Percentiles rank a stretch among this genome's conserved stretches.
Conservation (phyloP, 768 basidiomycete species). For the Russula abietina region DNA sequence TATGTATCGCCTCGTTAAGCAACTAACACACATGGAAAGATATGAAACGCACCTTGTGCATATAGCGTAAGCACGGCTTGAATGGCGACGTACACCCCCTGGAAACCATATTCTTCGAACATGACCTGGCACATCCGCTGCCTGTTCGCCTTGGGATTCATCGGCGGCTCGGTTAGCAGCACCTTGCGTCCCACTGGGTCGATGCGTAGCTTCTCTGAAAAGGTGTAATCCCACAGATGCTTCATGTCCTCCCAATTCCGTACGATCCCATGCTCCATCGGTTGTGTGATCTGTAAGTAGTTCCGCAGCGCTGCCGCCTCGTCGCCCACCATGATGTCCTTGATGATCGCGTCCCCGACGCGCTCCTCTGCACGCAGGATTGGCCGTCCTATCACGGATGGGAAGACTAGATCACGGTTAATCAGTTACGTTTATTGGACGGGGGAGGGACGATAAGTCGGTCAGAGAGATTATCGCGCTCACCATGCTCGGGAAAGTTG, state of each 20-base stretch:
- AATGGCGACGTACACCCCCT: slow-evolving; percentile 94
- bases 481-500: slow-evolving; percentile 60
- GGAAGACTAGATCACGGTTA: slow-evolving; percentile 61
- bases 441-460: neutral
- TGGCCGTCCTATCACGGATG: slow-evolving; percentile 93
- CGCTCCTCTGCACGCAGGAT: slow-evolving; percentile 98
- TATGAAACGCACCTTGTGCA: slow-evolving; percentile 75
- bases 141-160: slow-evolving; percentile 94
- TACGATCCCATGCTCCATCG: slow-evolving; percentile 99
- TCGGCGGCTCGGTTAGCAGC: slow-evolving; percentile 94
- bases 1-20: slow-evolving; percentile 29
- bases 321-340: slow-evolving; percentile 98
- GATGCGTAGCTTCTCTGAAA: slow-evolving; percentile 88
- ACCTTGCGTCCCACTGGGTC: slow-evolving; percentile 85
- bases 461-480: slow-evolving; percentile 6
- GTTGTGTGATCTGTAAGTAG: slow-evolving; percentile 94
- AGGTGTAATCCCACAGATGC: slow-evolving; percentile 97
- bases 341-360: slow-evolving; percentile 77
- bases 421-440: neutral
- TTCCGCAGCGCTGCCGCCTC: slow-evolving; percentile 91
- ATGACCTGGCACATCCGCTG: slow-evolving; percentile 96
- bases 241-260: slow-evolving; percentile 99
- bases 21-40: neutral
- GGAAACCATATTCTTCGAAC: slow-evolving; percentile 98
- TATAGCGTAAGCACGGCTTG: slow-evolving; percentile 98